Evolutionary conservation across 2,329 filamentous ascomycete genomes (phyloP).

Genomic region (Aspergillus sp.): DNA sequence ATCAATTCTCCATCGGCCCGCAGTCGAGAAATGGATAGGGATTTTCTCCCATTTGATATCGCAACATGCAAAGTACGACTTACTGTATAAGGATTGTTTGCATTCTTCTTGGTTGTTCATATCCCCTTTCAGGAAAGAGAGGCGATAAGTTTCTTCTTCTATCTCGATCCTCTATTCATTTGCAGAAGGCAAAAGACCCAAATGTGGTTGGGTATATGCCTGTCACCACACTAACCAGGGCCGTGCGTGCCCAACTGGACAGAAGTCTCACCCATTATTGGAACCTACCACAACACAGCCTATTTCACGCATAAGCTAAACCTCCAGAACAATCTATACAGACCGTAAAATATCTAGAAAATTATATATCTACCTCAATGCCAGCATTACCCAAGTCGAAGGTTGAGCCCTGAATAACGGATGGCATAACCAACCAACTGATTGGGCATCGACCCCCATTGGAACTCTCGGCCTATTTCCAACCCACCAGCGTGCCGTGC

Average conservation of each 20-base stretch:
- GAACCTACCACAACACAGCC: no score
- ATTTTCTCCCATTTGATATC: not conserved
- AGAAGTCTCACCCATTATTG: no score
- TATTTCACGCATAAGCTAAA: no score
- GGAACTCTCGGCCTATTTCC: not conserved
- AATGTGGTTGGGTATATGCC: no score
- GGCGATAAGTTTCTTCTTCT: not conserved
- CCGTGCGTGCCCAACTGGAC: no score
- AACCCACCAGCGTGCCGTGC: not conserved
- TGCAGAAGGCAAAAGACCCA: no score
- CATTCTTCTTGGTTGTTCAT: not conserved
- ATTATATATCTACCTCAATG: not conserved
- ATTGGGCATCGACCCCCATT: conserved; percentile 12
- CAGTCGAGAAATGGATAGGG: not conserved
- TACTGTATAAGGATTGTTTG: not conserved
- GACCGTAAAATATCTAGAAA: no score
- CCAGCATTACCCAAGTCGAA: not conserved
- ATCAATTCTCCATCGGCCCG: not conserved
- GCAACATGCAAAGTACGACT: not conserved
- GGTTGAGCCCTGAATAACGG: not conserved
- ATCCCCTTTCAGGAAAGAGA: not conserved
- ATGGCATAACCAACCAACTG: not conserved
- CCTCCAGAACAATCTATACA: no score
- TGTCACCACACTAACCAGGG: no score
- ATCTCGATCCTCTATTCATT: no score